Evolutionary conservation across 2,329 filamentous ascomycete genomes (phyloP).

Genomic region (Penicillium sp.): DNA sequence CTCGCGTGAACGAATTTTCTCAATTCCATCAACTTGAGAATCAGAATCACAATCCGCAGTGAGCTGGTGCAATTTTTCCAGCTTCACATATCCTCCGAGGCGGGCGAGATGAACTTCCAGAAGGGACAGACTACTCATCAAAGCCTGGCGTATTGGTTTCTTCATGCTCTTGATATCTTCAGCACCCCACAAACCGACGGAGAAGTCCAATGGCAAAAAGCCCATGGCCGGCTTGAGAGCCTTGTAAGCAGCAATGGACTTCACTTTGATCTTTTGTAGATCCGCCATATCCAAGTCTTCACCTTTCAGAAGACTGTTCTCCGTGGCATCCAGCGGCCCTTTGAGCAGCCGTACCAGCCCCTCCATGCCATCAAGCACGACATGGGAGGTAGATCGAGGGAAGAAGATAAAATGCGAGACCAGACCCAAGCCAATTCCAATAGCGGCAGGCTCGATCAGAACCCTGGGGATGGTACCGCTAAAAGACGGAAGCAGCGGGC

Average conservation of each 20-base stretch:
- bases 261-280: slow-evolving; percentile 31
- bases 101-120: slow-evolving; percentile 46
- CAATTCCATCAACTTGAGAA: background rate
- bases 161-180: slow-evolving; percentile 44
- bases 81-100: slow-evolving; percentile 17
- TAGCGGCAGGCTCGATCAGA: slow-evolving; percentile 47
- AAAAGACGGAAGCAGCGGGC: slow-evolving; percentile 44
- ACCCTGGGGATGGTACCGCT: slow-evolving; percentile 38
- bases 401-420: slow-evolving; percentile 49
- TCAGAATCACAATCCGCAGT: slow-evolving; percentile 5
- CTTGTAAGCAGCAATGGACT: slow-evolving; percentile 39
- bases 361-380: slow-evolving; percentile 38
- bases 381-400: slow-evolving; percentile 50
- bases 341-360: slow-evolving; percentile 29
- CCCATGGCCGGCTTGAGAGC: slow-evolving; percentile 40
- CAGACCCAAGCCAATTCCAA: slow-evolving; percentile 47
- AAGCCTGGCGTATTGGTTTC: slow-evolving; percentile 36
- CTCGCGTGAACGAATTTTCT: slow-evolving; percentile 21
- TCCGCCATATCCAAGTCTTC: slow-evolving; percentile 18
- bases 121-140: slow-evolving; percentile 36
- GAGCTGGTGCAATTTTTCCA: slow-evolving; percentile 17
- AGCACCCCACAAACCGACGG: slow-evolving; percentile 46
- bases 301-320: slow-evolving; percentile 14
- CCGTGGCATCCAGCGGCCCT: slow-evolving; percentile 32
- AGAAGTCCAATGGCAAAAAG: slow-evolving; percentile 50